These are phyloP conservation scores for Tylopilus vinaceipallidus DNA, from an alignment of 768 basidiomycete genomes.

Conservation along the genomic window DNA sequence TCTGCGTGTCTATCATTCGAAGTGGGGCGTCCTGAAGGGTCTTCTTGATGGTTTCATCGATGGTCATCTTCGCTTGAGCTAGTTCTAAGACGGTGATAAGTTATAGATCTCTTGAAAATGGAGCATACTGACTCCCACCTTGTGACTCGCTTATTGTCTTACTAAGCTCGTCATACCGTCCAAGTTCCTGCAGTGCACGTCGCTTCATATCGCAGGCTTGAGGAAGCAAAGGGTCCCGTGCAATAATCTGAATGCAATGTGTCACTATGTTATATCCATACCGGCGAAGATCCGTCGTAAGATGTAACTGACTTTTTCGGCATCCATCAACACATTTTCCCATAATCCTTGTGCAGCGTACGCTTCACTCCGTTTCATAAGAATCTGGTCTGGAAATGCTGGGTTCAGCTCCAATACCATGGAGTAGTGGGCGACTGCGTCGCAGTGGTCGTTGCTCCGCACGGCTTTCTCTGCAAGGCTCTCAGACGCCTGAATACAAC, in stretches of 20 bases:
- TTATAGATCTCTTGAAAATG: neutral
- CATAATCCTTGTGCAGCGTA: neutral
- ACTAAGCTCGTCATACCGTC: neutral
- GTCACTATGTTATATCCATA: neutral
- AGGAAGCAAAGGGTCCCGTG: neutral
- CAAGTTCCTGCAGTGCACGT: slow-evolving; percentile 3
- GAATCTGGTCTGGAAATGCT: neutral
- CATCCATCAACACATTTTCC: slow-evolving; percentile 9
- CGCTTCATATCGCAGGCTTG: slow-evolving; percentile 2
- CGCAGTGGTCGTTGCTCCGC: neutral
- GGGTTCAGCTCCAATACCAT: neutral
- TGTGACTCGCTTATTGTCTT: too few species aligned
- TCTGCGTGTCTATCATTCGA: slow-evolving; percentile 10
- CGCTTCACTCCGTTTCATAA: slow-evolving; percentile 12
- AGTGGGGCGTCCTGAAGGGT: slow-evolving; percentile 3
- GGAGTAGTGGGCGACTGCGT: slow-evolving; percentile 1
- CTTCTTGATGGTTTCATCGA: slow-evolving; percentile 1
- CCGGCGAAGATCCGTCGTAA: neutral
- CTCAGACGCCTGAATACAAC: neutral
- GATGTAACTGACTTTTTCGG: slow-evolving; percentile 3
- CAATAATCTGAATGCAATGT: slow-evolving; percentile 1
- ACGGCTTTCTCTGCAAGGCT: slow-evolving; percentile 3
- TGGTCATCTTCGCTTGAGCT: neutral
- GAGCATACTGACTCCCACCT: too few species aligned
- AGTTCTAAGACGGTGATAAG: neutral